Conservation (phyloP, 2,329 filamentous ascomycete species). For the Colletotrichum filicis region DNA sequence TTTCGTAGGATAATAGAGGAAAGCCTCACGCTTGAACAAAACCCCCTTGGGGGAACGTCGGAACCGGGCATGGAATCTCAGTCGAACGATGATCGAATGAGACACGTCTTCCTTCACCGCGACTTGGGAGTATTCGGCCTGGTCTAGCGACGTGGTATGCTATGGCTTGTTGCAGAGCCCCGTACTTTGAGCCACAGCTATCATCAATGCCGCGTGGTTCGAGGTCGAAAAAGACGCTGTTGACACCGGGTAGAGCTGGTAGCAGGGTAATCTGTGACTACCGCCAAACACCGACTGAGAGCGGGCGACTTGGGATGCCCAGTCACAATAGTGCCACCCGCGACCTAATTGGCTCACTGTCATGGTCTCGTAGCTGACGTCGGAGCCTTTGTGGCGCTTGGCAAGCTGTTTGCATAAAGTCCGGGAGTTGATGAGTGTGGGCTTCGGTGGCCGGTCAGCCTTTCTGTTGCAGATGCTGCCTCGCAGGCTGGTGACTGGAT, state of each 20-base stretch:
- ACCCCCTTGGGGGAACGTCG: slow-evolving; percentile 1
- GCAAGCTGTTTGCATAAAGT: slow-evolving; percentile 46
- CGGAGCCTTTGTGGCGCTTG: slow-evolving; percentile 28
- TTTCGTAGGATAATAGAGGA: background rate
- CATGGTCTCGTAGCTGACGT: background rate
- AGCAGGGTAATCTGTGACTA: slow-evolving; percentile 16
- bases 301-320: slow-evolving; percentile 22
- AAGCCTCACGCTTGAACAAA: slow-evolving; percentile 2
- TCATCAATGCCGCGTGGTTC: slow-evolving; percentile 13
- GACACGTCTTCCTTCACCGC: slow-evolving; percentile 21
- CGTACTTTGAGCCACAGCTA: background rate
- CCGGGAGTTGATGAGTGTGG: slow-evolving; percentile 37
- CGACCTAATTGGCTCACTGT: slow-evolving; percentile 25
- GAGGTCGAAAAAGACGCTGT: background rate
- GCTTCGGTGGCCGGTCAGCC: slow-evolving; percentile 33
- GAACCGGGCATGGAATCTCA: slow-evolving; percentile 21
- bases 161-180: slow-evolving; percentile 6
- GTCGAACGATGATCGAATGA: slow-evolving; percentile 31
- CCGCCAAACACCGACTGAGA: slow-evolving; percentile 7
- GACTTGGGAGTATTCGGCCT: background rate
- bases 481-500: slow-evolving; percentile 36
- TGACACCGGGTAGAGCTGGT: slow-evolving; percentile 9
- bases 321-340: background rate
- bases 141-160: background rate
- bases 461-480: slow-evolving; percentile 41